These are phyloP conservation scores for Penicillium cinerascens DNA, from an alignment of 495 filamentous ascomycete species.

Conservation along the genomic window DNA sequence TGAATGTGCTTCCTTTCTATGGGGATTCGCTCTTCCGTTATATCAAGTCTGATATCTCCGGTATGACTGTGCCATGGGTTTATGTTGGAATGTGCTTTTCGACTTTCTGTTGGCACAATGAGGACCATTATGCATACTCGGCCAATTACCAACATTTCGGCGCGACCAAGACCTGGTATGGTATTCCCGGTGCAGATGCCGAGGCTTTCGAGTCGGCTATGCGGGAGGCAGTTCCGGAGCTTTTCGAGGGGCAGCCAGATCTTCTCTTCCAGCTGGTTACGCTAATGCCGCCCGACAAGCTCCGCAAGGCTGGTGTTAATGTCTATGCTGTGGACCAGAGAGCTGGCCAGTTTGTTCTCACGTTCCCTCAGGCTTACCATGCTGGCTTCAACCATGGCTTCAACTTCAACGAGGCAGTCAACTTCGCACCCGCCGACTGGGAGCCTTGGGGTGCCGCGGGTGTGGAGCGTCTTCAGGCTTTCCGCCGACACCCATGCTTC, in stretches of 20 bases:
- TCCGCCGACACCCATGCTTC: conserved; percentile 90
- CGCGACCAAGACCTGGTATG: conserved; percentile 99
- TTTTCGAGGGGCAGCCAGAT: conserved; percentile 96
- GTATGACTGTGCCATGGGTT: conserved; percentile 99
- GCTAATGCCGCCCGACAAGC: conserved; percentile 84
- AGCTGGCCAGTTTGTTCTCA: conserved; percentile 94
- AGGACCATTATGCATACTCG: conserved; percentile 97
- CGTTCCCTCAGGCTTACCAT: conserved; percentile 89
- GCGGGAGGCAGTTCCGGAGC: conserved; percentile 89
- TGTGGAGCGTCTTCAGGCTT: conserved; percentile 80
- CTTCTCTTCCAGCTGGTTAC: conserved; percentile 96
- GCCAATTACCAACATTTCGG: conserved; percentile 99
- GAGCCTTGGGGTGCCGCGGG: conserved; percentile 87
- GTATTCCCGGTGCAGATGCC: conserved; percentile 89
- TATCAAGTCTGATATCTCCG: conserved; percentile 98
- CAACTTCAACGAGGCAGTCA: conserved; percentile 99
- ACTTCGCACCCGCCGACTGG: conserved; percentile 97
- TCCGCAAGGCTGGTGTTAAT: conserved; percentile 90
- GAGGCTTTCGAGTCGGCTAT: conserved; percentile 94
- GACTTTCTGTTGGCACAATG: conserved; percentile 99
- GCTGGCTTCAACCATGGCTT: conserved; percentile 95
- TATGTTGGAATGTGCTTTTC: conserved; percentile 99
- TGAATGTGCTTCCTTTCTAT: conserved; percentile 89
- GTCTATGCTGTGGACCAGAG: conserved; percentile 92
- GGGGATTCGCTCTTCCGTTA: conserved; percentile 91